A percentile compares a stretch with the other conserved stretches of the same genome.
phyloP scores from a whole-genome alignment of 2,329 filamentous ascomycete species.

The Fusarium penzigii region DNA sequence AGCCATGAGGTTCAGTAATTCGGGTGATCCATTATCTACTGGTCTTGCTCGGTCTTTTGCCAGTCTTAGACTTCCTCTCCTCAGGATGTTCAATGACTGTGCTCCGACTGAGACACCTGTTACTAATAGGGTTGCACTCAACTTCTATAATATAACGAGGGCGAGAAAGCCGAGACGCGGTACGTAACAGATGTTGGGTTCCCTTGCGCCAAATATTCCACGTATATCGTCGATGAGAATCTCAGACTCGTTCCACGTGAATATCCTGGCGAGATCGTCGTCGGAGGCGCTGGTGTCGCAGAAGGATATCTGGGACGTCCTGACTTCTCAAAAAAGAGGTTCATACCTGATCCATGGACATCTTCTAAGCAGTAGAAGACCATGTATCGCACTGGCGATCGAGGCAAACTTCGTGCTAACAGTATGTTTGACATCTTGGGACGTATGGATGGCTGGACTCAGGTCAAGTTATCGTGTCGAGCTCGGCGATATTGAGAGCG shows the following conservation, averaged over 20 bases:
- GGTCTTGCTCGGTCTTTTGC: too few relatives aligned
- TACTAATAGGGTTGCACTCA: neutral
- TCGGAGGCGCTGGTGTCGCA: constrained; percentile 7
- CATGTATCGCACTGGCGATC: constrained; percentile 19
- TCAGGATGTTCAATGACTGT: too few relatives aligned
- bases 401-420: constrained; percentile 26
- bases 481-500: constrained; percentile 38
- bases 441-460: constrained; percentile 42
- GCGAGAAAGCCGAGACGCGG: neutral
- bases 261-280: constrained; percentile 6
- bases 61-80: too few relatives aligned
- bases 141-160: neutral
- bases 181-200: constrained; percentile 4
- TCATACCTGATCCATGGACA: constrained; percentile 5
- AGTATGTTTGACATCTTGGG: constrained; percentile 39
- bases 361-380: neutral
- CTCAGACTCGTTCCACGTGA: neutral
- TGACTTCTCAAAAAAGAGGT: constrained; percentile 1
- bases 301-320: constrained; percentile 4
- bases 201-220: constrained; percentile 5
- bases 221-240: neutral
- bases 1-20: constrained; percentile 36
- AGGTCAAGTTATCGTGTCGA: constrained; percentile 51
- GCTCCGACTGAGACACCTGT: too few relatives aligned
- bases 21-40: neutral